Conservation (phyloP, 257 asterid species). For the Paraleonurus japonicus region DNA sequence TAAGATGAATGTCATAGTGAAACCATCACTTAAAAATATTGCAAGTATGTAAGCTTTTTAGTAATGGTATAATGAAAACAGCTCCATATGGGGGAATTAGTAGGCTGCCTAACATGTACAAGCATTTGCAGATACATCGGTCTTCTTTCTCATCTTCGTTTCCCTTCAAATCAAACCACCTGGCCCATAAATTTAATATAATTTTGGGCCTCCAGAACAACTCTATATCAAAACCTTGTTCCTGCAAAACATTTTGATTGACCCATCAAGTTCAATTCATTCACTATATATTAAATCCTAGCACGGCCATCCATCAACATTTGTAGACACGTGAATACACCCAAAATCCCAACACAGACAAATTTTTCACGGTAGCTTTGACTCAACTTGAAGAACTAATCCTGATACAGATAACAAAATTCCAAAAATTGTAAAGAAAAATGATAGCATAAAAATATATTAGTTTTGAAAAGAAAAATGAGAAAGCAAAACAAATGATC, state of each 20-base stretch:
- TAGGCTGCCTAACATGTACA: conserved; percentile 31
- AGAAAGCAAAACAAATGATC: neutral
- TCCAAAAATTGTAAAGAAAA: neutral
- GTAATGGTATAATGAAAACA: conserved; percentile 18
- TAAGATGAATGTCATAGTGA: conserved; percentile 9
- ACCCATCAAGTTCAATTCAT: conserved; percentile 23
- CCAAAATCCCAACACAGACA: neutral
- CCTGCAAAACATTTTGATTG: conserved; percentile 46
- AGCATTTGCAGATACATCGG: conserved; percentile 24
- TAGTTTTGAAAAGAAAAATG: neutral
- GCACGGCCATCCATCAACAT: conserved; percentile 9
- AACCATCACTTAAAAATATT: conserved; percentile 14
- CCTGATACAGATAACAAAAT: neutral
- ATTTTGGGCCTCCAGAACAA: conserved; percentile 25
- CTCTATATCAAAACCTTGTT: conserved; percentile 84
- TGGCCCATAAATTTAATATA: conserved; percentile 22
- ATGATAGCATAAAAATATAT: neutral
- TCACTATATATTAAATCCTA: neutral
- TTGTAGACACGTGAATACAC: neutral
- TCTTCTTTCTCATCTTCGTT: conserved; percentile 18
- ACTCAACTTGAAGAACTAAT: conserved; percentile 7
- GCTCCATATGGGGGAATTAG: conserved; percentile 18
- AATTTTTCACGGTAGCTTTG: neutral
- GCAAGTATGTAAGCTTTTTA: conserved; percentile 13
- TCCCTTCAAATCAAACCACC: conserved; percentile 30